A percentile compares a stretch with the other conserved stretches of the same genome.
phyloP scores from a whole-genome alignment of 2,329 filamentous ascomycete species.

The Fusarium devonianum region DNA sequence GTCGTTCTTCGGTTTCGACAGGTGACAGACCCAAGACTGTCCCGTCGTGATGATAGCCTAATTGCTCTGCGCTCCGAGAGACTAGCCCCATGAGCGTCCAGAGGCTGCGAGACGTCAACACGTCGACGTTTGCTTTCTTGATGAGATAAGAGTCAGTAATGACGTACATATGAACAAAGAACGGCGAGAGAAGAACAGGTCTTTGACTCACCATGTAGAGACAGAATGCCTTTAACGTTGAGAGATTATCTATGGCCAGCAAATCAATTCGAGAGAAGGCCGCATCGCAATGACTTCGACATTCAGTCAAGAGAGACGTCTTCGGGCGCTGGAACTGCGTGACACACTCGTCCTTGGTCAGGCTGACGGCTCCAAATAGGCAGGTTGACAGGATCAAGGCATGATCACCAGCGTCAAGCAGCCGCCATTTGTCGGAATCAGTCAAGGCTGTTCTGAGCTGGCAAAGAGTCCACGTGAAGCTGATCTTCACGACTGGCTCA shows the following conservation, averaged over 20 bases:
- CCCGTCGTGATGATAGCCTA: conserved; percentile 21
- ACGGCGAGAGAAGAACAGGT: accelerated
- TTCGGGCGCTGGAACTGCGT: not conserved
- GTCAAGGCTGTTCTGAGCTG: not conserved
- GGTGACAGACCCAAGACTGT: conserved; percentile 3
- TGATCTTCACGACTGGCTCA: conserved; percentile 19
- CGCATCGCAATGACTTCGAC: conserved; percentile 6
- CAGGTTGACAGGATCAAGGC: conserved; percentile 5
- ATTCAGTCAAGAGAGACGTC: not conserved
- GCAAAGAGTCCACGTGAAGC: conserved; percentile 13
- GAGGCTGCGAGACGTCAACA: not conserved
- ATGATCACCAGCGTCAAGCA: not conserved
- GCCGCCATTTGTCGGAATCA: conserved; percentile 3
- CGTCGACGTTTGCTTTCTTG: conserved; percentile 19
- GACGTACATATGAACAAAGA: not conserved
- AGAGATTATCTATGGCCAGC: conserved; percentile 1
- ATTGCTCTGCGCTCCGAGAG: conserved; percentile 12
- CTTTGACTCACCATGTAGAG: conserved; percentile 7
- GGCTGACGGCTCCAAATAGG: conserved; percentile 7
- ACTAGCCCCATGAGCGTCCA: conserved; percentile 11
- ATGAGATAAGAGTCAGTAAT: accelerated
- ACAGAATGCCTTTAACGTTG: conserved; percentile 9
- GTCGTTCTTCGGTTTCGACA: conserved; percentile 17
- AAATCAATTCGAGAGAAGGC: conserved; percentile 12
- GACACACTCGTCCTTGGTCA: not conserved